Conservation (phyloP, 2,329 filamentous ascomycete genomes). For the Botrytis galanthina region DNA sequence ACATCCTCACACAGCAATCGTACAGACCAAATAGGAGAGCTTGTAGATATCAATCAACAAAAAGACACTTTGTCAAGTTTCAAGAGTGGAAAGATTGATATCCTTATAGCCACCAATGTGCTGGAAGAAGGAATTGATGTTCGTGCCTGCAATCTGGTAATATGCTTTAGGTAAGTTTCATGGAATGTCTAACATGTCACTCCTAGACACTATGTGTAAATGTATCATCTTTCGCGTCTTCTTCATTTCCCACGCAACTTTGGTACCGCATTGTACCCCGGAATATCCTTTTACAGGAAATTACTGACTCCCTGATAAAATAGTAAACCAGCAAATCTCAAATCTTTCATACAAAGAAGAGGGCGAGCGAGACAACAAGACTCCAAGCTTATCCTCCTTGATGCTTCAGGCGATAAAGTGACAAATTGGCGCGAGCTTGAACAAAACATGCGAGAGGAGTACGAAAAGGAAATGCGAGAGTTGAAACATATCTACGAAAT, state of each 20-base stretch:
- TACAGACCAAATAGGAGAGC: conserved; percentile 44
- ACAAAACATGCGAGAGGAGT: conserved; percentile 58
- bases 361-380: conserved; percentile 61
- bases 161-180: conserved; percentile 51
- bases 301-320: neutral
- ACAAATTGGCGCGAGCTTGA: conserved; percentile 67
- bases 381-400: conserved; percentile 43
- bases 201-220: neutral
- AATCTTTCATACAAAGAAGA: conserved; percentile 63
- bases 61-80: conserved; percentile 49
- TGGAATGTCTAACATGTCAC: neutral
- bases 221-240: neutral
- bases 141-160: conserved; percentile 59
- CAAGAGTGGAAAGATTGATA: conserved; percentile 51
- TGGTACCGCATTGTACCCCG: neutral
- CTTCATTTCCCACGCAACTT: neutral
- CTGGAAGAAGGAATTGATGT: conserved; percentile 66
- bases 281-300: neutral
- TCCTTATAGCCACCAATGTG: conserved; percentile 60
- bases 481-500: conserved; percentile 28
- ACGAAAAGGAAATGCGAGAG: conserved; percentile 39
- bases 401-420: conserved; percentile 30
- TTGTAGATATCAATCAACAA: conserved; percentile 40
- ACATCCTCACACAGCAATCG: conserved; percentile 43
- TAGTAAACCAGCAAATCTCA: conserved; percentile 56